Evolutionary conservation across 805 yeast genomes (phyloP).

Genomic region (Lachancea kluyveri): DNA sequence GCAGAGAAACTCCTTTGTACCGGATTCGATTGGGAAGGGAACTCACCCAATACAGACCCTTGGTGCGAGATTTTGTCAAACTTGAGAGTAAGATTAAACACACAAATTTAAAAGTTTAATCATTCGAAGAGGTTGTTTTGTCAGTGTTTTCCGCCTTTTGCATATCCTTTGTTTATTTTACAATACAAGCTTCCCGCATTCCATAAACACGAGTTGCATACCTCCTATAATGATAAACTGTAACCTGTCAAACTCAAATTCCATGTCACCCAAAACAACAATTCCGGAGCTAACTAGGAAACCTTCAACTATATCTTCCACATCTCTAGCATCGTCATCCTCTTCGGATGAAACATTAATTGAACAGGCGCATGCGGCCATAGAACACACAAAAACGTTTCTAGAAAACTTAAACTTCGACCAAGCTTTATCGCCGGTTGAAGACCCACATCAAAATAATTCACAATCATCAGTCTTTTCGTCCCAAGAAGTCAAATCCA

Average conservation of each 20-base stretch:
- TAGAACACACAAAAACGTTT: slow-evolving; percentile 6
- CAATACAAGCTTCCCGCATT: too few relatives aligned
- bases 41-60: too few relatives aligned
- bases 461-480: too few relatives aligned
- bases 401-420: slow-evolving; percentile 3
- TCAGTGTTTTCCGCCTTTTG: too few relatives aligned
- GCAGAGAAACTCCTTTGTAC: too few relatives aligned
- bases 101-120: too few relatives aligned
- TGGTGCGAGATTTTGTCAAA: too few relatives aligned
- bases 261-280: neutral
- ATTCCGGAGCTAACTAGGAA: slow-evolving; percentile 2
- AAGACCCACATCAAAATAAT: neutral
- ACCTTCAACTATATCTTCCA: slow-evolving; percentile 1
- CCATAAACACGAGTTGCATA: too few relatives aligned
- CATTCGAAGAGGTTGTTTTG: too few relatives aligned
- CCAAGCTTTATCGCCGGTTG: neutral
- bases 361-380: slow-evolving; percentile 5
- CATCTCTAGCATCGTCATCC: slow-evolving; percentile 1
- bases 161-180: too few relatives aligned
- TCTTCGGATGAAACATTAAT: slow-evolving; percentile 4
- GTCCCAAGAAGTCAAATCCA: neutral
- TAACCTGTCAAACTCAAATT: neutral
- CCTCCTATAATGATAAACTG: neutral
- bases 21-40: too few relatives aligned
- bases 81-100: too few relatives aligned